Conservation (phyloP, 495 filamentous ascomycete species). For the Pyronema domesticum region DNA sequence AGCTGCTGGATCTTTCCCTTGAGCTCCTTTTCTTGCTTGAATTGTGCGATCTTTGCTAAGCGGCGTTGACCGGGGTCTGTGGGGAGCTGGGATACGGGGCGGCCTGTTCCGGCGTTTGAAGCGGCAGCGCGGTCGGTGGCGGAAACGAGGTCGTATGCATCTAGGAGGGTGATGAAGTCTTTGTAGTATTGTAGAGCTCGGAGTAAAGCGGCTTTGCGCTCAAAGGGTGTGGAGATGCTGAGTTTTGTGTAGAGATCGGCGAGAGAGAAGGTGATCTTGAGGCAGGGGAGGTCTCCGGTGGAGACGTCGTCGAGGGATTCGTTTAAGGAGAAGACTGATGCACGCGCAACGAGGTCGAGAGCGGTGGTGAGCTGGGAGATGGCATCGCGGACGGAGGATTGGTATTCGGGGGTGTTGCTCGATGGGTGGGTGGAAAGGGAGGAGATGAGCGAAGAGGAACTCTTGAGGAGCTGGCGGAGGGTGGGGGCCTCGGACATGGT, state of each 20-base stretch:
- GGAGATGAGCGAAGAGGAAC: slow-evolving; percentile 27
- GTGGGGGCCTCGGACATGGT: no score
- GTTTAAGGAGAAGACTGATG: slow-evolving; percentile 78
- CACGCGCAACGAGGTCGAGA: slow-evolving; percentile 43
- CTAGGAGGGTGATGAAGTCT: slow-evolving; percentile 52
- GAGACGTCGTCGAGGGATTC: slow-evolving; percentile 77
- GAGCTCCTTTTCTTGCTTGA: slow-evolving; percentile 69
- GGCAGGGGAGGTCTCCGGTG: slow-evolving; percentile 36
- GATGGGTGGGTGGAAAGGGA: slow-evolving; percentile 19
- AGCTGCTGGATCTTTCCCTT: slow-evolving; percentile 46
- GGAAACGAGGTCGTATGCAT: slow-evolving; percentile 58
- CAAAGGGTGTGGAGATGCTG: slow-evolving; percentile 8
- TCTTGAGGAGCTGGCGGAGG: background rate
- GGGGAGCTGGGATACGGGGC: slow-evolving; percentile 12
- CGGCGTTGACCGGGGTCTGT: slow-evolving; percentile 56
- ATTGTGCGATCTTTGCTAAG: slow-evolving; percentile 69
- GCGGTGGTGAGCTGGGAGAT: slow-evolving; percentile 57
- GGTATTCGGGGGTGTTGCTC: slow-evolving; percentile 46
- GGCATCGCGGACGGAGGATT: slow-evolving; percentile 45
- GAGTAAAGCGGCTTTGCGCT: slow-evolving; percentile 47
- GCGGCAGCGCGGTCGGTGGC: slow-evolving; percentile 51
- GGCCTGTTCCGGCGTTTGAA: slow-evolving; percentile 14
- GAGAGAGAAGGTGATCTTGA: slow-evolving; percentile 48
- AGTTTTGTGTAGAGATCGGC: slow-evolving; percentile 47
- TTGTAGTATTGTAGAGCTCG: slow-evolving; percentile 52